phyloP scores from a whole-genome alignment of 768 basidiomycete species.

The Exsudoporus frostii region DNA sequence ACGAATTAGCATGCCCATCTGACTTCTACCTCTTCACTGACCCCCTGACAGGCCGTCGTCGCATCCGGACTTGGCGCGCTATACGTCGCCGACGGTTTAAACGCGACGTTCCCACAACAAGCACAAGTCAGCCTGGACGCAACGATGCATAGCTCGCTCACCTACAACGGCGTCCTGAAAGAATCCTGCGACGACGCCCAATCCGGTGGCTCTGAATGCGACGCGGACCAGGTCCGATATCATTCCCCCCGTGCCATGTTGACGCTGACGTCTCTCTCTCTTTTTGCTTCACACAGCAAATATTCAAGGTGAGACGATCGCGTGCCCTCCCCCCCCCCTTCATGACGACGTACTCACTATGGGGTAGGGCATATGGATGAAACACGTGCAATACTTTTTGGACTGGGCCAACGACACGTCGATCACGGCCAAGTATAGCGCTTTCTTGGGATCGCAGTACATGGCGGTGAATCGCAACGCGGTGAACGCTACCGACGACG shows the following conservation, averaged over 20 bases:
- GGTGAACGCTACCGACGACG: constrained; percentile 36
- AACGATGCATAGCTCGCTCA: constrained; percentile 38
- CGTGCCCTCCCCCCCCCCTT: no score
- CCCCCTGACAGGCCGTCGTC: constrained; percentile 43
- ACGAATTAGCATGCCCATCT: background rate
- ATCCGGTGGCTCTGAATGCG: constrained; percentile 38
- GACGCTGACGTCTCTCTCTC: background rate
- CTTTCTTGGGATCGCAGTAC: constrained; percentile 35
- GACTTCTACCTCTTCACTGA: background rate
- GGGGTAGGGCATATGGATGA: constrained; percentile 42
- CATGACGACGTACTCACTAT: no score
- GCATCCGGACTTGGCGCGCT: constrained; percentile 52
- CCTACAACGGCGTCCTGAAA: constrained; percentile 40
- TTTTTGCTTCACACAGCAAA: constrained; percentile 10
- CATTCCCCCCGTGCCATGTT: no score
- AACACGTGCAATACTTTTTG: constrained; percentile 50
- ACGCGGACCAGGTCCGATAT: constrained; percentile 41
- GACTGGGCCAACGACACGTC: constrained; percentile 41
- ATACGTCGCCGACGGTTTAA: constrained; percentile 34
- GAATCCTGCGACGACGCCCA: constrained; percentile 52
- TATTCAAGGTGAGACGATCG: constrained; percentile 29
- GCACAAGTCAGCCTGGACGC: constrained; percentile 54
- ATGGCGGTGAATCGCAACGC: constrained; percentile 39
- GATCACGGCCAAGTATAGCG: constrained; percentile 41
- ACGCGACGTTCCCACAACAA: constrained; percentile 40